Conservation (phyloP, 352 stramenopile species). For the Pythium pyrilobum region DNA sequence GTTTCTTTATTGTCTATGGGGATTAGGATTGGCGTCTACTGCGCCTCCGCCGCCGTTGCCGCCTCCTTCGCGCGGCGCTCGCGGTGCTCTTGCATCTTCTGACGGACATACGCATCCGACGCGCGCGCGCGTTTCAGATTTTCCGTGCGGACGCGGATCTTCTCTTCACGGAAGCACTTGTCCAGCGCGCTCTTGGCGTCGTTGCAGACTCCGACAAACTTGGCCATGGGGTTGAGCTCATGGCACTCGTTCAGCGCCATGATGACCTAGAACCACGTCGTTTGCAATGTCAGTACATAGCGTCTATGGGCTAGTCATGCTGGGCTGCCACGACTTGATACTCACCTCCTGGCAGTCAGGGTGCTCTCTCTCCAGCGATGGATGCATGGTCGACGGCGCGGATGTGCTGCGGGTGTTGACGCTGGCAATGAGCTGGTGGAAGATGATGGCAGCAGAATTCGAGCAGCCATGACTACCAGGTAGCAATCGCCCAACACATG, state of each 20-base stretch:
- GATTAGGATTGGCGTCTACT: background rate
- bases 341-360: conserved; percentile 75
- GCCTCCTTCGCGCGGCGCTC: conserved; percentile 33
- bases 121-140: conserved; percentile 64
- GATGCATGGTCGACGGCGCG: conserved; percentile 40
- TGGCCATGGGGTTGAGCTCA: conserved; percentile 64
- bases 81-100: conserved; percentile 72
- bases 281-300: background rate
- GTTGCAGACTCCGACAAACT: conserved; percentile 75
- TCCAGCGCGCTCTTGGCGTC: conserved; percentile 70
- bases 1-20: too few species aligned
- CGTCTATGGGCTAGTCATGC: background rate
- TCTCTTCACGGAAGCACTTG: conserved; percentile 75
- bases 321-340: background rate
- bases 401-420: background rate
- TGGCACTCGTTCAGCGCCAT: conserved; percentile 61
- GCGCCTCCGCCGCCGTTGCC: background rate
- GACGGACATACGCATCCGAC: conserved; percentile 61
- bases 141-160: conserved; percentile 46
- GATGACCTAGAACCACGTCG: conserved; percentile 47
- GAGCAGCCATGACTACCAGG: conserved; percentile 14
- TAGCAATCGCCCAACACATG: conserved; percentile 4
- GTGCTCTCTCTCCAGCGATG: conserved; percentile 73
- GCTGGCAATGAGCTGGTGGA: background rate
- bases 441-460: conserved; percentile 9